These are phyloP conservation scores for Ogataea polymorpha DNA, from an alignment of 805 yeast species.

Conservation along the genomic window DNA sequence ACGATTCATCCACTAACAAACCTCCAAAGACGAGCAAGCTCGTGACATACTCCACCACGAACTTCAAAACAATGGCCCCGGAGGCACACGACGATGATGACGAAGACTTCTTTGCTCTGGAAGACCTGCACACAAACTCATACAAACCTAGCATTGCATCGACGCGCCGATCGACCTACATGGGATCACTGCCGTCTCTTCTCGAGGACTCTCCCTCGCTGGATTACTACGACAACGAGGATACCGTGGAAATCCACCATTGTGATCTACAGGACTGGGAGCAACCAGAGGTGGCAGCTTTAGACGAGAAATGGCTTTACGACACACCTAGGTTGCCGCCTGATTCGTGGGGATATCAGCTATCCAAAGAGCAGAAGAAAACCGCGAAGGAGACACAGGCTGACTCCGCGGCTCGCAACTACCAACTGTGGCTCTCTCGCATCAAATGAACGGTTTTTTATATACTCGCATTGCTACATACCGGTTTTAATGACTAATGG, in stretches of 20 bases:
- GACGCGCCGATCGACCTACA: constrained; percentile 16
- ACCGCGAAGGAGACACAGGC: constrained; percentile 4
- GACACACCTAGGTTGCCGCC: constrained; percentile 13
- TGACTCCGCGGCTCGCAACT: constrained; percentile 16
- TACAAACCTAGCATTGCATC: constrained; percentile 9
- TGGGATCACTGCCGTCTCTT: constrained; percentile 23
- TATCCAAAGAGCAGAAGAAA: constrained; percentile 10
- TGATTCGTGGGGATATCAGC: constrained; percentile 15
- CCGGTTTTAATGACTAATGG: constrained; percentile 1
- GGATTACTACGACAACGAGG: constrained; percentile 15
- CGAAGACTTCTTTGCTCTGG: constrained; percentile 21
- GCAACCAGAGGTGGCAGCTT: constrained; percentile 1
- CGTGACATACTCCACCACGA: constrained; percentile 20
- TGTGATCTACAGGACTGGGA: constrained; percentile 11
- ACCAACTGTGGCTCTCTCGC: constrained; percentile 17
- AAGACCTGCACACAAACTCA: constrained; percentile 21
- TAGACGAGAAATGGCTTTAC: constrained; percentile 14
- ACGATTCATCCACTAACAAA: constrained; percentile 1
- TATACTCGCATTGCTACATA: constrained; percentile 7
- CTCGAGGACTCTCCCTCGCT: constrained; percentile 16
- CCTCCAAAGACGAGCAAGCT: constrained; percentile 12
- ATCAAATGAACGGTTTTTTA: constrained; percentile 8
- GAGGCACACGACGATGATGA: constrained; percentile 10
- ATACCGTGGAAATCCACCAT: constrained; percentile 14
- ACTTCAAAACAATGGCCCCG: neutral